phyloP scores from a whole-genome alignment of 176 grass and related monocot species.

The Ensete ventricosum region DNA sequence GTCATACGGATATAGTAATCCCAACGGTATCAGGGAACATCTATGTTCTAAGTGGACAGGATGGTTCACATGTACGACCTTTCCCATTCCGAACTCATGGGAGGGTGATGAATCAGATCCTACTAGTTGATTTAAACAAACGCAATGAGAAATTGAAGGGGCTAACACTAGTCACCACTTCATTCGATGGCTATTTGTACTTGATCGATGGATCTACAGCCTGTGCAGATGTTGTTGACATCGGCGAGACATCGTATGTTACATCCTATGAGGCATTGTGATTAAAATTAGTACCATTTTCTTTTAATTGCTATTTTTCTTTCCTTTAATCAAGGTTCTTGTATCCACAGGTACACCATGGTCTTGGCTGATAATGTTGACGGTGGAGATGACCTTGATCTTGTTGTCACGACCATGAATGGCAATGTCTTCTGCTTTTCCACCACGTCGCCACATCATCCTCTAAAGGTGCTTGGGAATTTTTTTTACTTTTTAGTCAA shows the following conservation, averaged over 20 bases:
- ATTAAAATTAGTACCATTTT: background rate
- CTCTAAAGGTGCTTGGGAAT: constrained; percentile 50
- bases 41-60: constrained; percentile 88
- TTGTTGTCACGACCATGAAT: constrained; percentile 96
- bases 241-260: constrained; percentile 86
- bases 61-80: constrained; percentile 55
- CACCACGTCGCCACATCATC: constrained; percentile 85
- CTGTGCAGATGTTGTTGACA: constrained; percentile 89
- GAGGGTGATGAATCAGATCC: constrained; percentile 78
- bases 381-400: constrained; percentile 95
- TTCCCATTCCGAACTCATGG: constrained; percentile 89
- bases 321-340: background rate
- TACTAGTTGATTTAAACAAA: constrained; percentile 71
- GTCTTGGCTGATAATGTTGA: constrained; percentile 95
- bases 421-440: constrained; percentile 97
- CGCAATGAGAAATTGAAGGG: constrained; percentile 43
- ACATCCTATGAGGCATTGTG: constrained; percentile 16
- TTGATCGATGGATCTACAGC: constrained; percentile 83
- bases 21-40: constrained; percentile 83
- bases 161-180: constrained; percentile 74
- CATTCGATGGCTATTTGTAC: constrained; percentile 93
- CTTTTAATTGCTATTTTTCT: background rate
- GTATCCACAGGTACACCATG: constrained; percentile 73
- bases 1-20: constrained; percentile 66
- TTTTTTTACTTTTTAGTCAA: constrained; percentile 10